Evolutionary conservation across 2,329 filamentous ascomycete species (phyloP).

Genomic region (Pyrenochaeta sp.): DNA sequence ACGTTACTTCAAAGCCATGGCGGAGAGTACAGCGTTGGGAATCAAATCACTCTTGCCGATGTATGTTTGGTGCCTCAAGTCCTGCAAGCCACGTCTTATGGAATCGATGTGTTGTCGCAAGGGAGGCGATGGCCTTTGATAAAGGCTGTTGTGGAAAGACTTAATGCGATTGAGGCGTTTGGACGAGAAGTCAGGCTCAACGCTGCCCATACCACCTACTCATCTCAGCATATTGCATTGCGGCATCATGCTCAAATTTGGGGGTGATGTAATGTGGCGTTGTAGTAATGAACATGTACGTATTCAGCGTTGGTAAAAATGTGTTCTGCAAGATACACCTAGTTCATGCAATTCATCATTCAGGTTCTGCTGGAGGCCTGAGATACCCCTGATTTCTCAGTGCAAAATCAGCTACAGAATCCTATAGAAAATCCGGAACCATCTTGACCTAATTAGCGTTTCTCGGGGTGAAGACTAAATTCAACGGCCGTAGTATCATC

Average conservation of each 20-base stretch:
- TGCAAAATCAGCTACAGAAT: too few species aligned
- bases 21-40: constrained; percentile 63
- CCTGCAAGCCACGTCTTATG: constrained; percentile 64
- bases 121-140: constrained; percentile 57
- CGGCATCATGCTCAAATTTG: background rate
- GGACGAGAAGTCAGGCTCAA: background rate
- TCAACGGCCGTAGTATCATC: constrained; percentile 37
- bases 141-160: constrained; percentile 52
- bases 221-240: background rate
- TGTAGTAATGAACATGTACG: too few species aligned
- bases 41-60: constrained; percentile 65
- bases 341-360: too few species aligned
- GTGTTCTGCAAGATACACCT: too few species aligned
- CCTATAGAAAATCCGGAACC: too few species aligned
- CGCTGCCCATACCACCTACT: background rate
- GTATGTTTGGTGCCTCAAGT: constrained; percentile 65
- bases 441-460: background rate
- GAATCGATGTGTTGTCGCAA: constrained; percentile 55
- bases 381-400: too few species aligned
- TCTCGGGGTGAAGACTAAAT: constrained; percentile 29
- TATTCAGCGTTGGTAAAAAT: too few species aligned
- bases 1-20: constrained; percentile 45
- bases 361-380: too few species aligned
- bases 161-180: constrained; percentile 61
- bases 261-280: background rate